Percentiles rank a stretch among this genome's conserved stretches.
These are phyloP conservation scores for Penicillium sp. DNA, from an alignment of 2,329 filamentous ascomycete genomes.

Conservation along the genomic window DNA sequence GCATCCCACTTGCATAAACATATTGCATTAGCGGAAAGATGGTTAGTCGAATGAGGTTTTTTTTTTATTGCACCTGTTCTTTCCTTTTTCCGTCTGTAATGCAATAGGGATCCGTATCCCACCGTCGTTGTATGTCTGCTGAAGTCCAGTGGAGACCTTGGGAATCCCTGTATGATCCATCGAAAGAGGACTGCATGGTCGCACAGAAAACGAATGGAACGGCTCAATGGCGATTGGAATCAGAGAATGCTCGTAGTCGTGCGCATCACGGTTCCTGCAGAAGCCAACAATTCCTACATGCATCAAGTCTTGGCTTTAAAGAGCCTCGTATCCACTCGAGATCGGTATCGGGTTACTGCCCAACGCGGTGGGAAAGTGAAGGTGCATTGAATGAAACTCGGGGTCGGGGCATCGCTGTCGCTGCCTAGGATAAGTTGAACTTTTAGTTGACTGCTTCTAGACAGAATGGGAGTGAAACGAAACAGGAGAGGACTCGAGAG, in stretches of 20 bases:
- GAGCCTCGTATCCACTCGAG: background rate
- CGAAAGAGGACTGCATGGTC: background rate
- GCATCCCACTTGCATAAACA: slow-evolving; percentile 15
- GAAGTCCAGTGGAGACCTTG: background rate
- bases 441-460: background rate
- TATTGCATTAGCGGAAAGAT: slow-evolving; percentile 18
- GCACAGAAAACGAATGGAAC: background rate
- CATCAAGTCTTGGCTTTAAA: background rate
- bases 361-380: background rate
- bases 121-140: background rate
- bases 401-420: background rate
- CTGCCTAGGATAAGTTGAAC: background rate
- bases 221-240: background rate
- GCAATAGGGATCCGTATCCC: background rate
- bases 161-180: background rate
- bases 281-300: background rate
- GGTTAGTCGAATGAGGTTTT: slow-evolving; percentile 21
- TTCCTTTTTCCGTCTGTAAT: background rate
- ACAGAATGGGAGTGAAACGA: background rate
- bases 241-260: background rate
- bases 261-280: too few species aligned
- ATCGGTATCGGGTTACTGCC: background rate
- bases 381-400: background rate
- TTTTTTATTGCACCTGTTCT: slow-evolving; percentile 7
- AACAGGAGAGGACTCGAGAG: background rate